Evolutionary conservation across 2,329 filamentous ascomycete species (phyloP), one percentile per base, ranked within the genome.

Genomic region (Dactylella cylindrospora): DNA sequence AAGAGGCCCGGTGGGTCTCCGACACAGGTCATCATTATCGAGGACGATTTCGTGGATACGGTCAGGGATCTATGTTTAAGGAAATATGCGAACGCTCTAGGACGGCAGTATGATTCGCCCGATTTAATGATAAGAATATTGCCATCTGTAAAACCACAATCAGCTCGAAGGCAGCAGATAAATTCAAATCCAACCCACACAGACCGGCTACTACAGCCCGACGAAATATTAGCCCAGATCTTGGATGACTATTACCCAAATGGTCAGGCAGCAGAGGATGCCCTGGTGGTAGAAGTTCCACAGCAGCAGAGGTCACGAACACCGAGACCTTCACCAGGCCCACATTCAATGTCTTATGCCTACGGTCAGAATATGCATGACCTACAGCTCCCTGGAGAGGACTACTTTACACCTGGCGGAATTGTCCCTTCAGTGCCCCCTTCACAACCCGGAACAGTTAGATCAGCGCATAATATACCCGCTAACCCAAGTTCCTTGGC

Each of bases 71-170:
- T 89, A 78, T 93, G 97, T 54, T 76, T 97, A 68, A 84, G 83
- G 70, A 97, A 97, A 76, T 98, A 97, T 73, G 83, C 84, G 68
- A 97, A 98, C 74, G 94, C 90, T 10, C 78, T 98, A 20, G 91
- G 91, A 44, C 84, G 84, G 68, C 86, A 81, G 46, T 96, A 90
- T 73, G 93, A 98, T 74, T 80, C 93, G 8, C 93, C 93, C 9
- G 93, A 98, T 72, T 80, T 98, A 55, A 84, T 81, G 8, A 78
- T 97, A 66, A 84, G 86, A 65, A 86, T 97, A 67, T 72, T 79
- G 12, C 82, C 86, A n/a, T 80, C 89, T 52, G 85, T 89, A 10
- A 62, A 62, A 19, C 57, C 57, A 6, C 57, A 62, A 15, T 62
- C 57, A 17, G 57, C 57, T 7, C 50, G 57, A 23, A 47, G 49